Percentiles rank a stretch among this genome's conserved stretches.
Evolutionary conservation across 177 flowering plant species (phyloP).

Genomic region (Vitis hybrid): DNA sequence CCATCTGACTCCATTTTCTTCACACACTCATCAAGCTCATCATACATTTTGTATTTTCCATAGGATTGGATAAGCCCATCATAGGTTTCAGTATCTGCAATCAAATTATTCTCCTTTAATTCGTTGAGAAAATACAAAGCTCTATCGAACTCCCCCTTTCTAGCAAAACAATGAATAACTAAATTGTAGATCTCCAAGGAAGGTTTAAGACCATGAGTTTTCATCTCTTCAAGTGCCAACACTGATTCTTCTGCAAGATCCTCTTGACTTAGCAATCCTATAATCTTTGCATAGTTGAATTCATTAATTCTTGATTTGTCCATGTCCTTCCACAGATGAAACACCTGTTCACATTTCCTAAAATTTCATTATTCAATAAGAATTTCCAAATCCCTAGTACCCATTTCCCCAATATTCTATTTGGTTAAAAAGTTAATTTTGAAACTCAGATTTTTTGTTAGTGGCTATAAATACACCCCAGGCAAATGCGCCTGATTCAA

Average conservation of each 20-base stretch:
- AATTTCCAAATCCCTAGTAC: not conserved
- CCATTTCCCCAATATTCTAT: not conserved
- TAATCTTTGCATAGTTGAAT: slow-evolving; percentile 41
- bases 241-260: slow-evolving; percentile 45
- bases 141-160: slow-evolving; percentile 40
- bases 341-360: slow-evolving; percentile 36
- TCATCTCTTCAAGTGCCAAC: slow-evolving; percentile 35
- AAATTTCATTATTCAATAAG: slow-evolving; percentile 8
- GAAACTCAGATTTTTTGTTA: too few species aligned
- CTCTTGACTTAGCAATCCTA: slow-evolving; percentile 36
- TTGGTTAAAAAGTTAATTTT: not conserved
- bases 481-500: too few species aligned
- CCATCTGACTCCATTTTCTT: slow-evolving; percentile 55
- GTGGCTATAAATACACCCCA: too few species aligned
- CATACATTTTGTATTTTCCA: slow-evolving; percentile 54
- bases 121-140: slow-evolving; percentile 38
- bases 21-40: slow-evolving; percentile 54
- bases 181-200: slow-evolving; percentile 39
- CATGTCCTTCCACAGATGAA: slow-evolving; percentile 48
- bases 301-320: slow-evolving; percentile 45
- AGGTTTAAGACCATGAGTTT: slow-evolving; percentile 24
- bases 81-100: slow-evolving; percentile 35
- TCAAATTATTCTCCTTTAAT: slow-evolving; percentile 37
- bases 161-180: slow-evolving; percentile 49
- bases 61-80: slow-evolving; percentile 59